Base-by-base conservation (phyloP, 306 rosid genomes). In the Cyamopsis tetragonoloba region DNA sequence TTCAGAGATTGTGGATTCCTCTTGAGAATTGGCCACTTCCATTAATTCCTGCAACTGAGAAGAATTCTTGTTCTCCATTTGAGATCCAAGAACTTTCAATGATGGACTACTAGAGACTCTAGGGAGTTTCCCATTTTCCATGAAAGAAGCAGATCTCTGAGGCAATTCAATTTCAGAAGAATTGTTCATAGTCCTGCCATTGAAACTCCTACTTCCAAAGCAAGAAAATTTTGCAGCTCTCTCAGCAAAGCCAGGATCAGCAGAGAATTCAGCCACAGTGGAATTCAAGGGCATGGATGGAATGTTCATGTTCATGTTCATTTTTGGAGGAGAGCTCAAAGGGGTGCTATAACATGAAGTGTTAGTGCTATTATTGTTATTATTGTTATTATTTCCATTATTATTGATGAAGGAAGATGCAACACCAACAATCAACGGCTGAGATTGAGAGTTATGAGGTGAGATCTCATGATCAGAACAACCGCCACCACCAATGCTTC, bases 201-300 rank as follows among this genome's bases (percentile, higher is more conserved):
- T 88, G 71, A 88, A 88, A 63, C 95, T 93, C 70, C 86, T 77
- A 62, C 96, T 93, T 3, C 99, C 99, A 51, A 93, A 90, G 77
- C 96, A 88, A 26, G 99, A 90, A 70, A 93, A 85, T 73, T 86
- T 86, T 0, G 97, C 97, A 6, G 98, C 99, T 18, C 99, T 79
- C 68, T 82, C 99, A 0, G 91, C 99, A 56, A 93, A 93, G 31
- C 97, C 99, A 27, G 96, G 99, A 72, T 93, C 97, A 18, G 89
- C 68, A 0, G 96, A 83, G 79, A 92, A 87, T 24, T 84, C 88
- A 0, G 84, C 89, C 19, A 89, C 86, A 44, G 57, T 79, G 18
- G 98, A 85, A 77, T 79, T 89, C 84, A 87, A 48, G 24, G 79
- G 74, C 83, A 83, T 50, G 67, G 87, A 15, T 41, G 74, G 68